phyloP scores from a whole-genome alignment of 2,329 filamentous ascomycete genomes.

The Fusarium acutatum region DNA sequence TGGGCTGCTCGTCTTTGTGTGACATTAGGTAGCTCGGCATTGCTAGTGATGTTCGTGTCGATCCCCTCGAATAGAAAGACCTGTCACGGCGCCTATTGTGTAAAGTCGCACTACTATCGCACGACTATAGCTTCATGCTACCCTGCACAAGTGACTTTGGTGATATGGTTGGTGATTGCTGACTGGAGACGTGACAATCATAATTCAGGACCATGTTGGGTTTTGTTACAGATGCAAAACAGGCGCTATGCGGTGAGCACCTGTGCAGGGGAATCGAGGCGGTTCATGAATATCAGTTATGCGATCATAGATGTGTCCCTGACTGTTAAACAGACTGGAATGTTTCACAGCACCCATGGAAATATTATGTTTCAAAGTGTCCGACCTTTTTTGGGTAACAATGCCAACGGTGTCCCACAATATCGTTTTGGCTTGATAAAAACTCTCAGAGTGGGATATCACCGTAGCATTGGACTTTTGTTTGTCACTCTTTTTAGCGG shows the following conservation, averaged over 20 bases:
- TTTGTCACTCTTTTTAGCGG: not conserved
- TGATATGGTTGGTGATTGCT: constrained; percentile 30
- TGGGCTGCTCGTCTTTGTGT: constrained; percentile 22
- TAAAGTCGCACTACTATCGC: constrained; percentile 31
- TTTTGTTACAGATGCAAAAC: constrained; percentile 1
- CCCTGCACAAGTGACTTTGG: constrained; percentile 4
- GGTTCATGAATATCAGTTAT: not conserved
- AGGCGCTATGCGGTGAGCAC: constrained; percentile 18
- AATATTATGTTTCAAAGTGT: not conserved
- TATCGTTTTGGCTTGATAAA: not conserved
- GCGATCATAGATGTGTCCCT: not conserved
- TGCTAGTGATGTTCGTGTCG: not conserved
- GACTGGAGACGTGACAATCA: constrained; percentile 18
- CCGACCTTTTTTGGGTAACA: not conserved
- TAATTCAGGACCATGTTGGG: not conserved
- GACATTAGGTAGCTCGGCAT: constrained; percentile 20
- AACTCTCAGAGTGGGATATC: not conserved
- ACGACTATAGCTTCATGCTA: constrained; percentile 29
- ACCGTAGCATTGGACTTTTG: not conserved
- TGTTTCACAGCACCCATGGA: not conserved
- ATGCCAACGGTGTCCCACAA: not conserved
- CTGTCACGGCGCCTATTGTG: constrained; percentile 25
- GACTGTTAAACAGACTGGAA: not conserved
- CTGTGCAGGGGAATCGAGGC: not conserved
- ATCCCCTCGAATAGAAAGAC: constrained; percentile 18